Conservation (phyloP, 78 protist species). For the Capsaspora owczarzaki region DNA sequence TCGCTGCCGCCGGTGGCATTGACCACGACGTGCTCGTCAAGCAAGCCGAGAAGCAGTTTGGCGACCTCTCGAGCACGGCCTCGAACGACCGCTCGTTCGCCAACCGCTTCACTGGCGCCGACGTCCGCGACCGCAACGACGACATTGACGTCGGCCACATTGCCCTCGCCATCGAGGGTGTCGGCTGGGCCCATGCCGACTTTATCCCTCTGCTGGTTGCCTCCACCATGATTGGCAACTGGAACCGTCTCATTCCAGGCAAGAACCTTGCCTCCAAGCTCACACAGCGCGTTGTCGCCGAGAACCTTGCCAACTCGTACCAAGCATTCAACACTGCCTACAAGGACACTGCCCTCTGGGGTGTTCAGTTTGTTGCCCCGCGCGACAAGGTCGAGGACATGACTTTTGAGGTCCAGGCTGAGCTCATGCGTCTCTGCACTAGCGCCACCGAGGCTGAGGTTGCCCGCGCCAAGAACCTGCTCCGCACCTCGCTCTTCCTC, state of each 20-base stretch:
- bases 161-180: neutral
- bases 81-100: neutral
- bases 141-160: neutral
- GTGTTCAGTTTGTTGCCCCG: slow-evolving; percentile 59
- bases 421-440: slow-evolving; percentile 48
- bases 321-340: slow-evolving; percentile 80
- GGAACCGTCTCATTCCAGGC: slow-evolving; percentile 69
- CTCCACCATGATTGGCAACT: slow-evolving; percentile 57
- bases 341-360: slow-evolving; percentile 91
- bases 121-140: neutral
- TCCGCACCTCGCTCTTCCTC: slow-evolving; percentile 43
- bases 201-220: neutral
- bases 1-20: neutral
- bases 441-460: slow-evolving; percentile 41
- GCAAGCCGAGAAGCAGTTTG: slow-evolving; percentile 35
- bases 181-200: neutral
- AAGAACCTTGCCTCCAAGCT: slow-evolving; percentile 44
- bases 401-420: slow-evolving; percentile 37
- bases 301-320: slow-evolving; percentile 49
- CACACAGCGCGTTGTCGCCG: slow-evolving; percentile 40
- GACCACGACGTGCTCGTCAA: slow-evolving; percentile 68
- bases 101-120: neutral
- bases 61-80: neutral
- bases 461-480: slow-evolving; percentile 62
- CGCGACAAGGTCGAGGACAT: slow-evolving; percentile 47